Percentiles rank a stretch among this genome's conserved stretches.
These are phyloP conservation scores for Penicillium sp. DNA, from an alignment of 2,329 filamentous ascomycete genomes.

Conservation along the genomic window DNA sequence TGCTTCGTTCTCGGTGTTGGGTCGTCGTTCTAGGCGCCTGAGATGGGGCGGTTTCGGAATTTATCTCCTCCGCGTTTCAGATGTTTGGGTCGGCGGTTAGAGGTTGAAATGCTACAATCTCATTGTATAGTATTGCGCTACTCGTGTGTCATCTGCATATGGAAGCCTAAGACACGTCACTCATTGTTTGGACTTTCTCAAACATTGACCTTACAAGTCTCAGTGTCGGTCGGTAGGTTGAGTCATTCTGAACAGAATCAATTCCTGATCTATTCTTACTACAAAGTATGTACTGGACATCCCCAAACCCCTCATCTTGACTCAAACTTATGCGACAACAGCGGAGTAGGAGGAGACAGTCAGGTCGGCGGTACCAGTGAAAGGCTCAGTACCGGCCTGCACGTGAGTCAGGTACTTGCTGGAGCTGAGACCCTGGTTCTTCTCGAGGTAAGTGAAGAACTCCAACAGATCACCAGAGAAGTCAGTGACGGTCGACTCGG, in stretches of 20 bases:
- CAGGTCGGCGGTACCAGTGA: slow-evolving; percentile 33
- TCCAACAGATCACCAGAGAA: slow-evolving; percentile 60
- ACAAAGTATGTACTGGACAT: slow-evolving; percentile 4
- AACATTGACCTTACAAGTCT: neutral
- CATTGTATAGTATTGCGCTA: neutral
- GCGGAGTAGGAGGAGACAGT: slow-evolving; percentile 33
- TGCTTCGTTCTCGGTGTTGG: neutral
- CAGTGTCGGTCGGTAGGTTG: neutral
- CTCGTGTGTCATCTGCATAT: neutral
- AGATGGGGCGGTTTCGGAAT: neutral
- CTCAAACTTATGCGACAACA: slow-evolving; percentile 24
- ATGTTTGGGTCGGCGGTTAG: neutral
- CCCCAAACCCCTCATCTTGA: neutral
- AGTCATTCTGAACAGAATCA: neutral
- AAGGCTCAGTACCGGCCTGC: slow-evolving; percentile 41
- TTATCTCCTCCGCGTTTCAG: neutral
- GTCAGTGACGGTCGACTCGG: slow-evolving; percentile 47
- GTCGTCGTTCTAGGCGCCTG: neutral
- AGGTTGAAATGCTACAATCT: neutral
- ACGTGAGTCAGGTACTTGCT: slow-evolving; percentile 57
- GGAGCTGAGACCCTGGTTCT: slow-evolving; percentile 33
- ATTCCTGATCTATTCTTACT: neutral
- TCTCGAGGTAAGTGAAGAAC: slow-evolving; percentile 60
- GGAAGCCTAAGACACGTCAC: neutral
- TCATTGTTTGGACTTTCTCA: neutral